phyloP scores from a whole-genome alignment of 2,329 filamentous ascomycete species.

The Fusarium sp. region DNA sequence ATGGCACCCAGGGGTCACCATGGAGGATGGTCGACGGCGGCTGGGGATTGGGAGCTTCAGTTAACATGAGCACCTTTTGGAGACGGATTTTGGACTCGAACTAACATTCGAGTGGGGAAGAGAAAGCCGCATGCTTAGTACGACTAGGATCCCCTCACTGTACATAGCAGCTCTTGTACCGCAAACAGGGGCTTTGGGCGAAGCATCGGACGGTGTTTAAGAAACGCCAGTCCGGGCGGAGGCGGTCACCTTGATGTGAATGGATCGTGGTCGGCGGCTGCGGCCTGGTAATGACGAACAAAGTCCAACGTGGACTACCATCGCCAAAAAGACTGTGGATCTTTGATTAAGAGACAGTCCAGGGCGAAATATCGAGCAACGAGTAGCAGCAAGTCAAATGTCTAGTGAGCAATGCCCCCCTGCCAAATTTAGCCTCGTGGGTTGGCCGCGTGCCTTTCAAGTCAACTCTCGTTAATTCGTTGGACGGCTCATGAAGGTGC shows the following conservation, averaged over 20 bases:
- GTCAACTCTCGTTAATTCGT: slow-evolving; percentile 43
- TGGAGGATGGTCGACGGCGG: slow-evolving; percentile 45
- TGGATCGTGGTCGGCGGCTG: slow-evolving; percentile 41
- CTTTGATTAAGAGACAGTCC: slow-evolving; percentile 24
- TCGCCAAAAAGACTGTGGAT: slow-evolving; percentile 38
- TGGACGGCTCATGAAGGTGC: slow-evolving; percentile 44
- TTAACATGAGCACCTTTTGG: slow-evolving; percentile 38
- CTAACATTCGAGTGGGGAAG: slow-evolving; percentile 40
- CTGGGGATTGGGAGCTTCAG: slow-evolving; percentile 46
- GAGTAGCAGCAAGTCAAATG: slow-evolving; percentile 40
- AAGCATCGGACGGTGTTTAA: slow-evolving; percentile 29
- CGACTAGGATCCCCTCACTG: slow-evolving; percentile 41
- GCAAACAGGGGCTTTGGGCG: slow-evolving; percentile 27
- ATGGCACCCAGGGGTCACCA: slow-evolving; percentile 43
- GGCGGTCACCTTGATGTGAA: slow-evolving; percentile 43
- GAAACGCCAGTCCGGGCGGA: slow-evolving; percentile 36
- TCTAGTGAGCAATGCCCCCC: slow-evolving; percentile 44
- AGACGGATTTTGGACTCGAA: slow-evolving; percentile 25
- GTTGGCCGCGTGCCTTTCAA: slow-evolving; percentile 49
- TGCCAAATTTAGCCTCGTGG: slow-evolving; percentile 51
- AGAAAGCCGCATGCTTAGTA: slow-evolving; percentile 41
- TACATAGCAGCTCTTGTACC: slow-evolving; percentile 20
- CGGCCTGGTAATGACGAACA: slow-evolving; percentile 39
- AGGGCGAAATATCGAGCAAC: slow-evolving; percentile 27
- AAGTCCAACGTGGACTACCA: slow-evolving; percentile 33